Conservation (phyloP, 805 yeast genomes). For the Candida wancherniae region DNA sequence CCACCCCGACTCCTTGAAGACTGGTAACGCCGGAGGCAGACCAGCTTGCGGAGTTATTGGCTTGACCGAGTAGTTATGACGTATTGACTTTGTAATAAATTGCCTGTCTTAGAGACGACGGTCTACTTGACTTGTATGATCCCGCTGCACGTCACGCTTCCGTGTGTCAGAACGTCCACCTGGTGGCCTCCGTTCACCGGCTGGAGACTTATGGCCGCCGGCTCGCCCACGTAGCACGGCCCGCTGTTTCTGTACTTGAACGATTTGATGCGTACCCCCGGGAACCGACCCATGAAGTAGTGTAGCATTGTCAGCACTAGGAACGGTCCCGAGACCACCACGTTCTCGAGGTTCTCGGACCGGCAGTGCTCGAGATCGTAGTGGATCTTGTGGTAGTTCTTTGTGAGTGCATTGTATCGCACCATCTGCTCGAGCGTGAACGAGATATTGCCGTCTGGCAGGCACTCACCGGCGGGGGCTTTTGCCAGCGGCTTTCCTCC, state of each 20-base stretch:
- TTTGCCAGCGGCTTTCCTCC: not conserved
- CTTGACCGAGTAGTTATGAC: conserved; percentile 36
- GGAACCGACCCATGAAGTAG: conserved; percentile 30
- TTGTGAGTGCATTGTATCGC: conserved; percentile 70
- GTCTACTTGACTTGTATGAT: not conserved
- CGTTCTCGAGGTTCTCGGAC: conserved; percentile 55
- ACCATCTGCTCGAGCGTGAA: conserved; percentile 45
- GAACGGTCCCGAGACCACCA: conserved; percentile 80
- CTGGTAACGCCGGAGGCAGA: conserved; percentile 98
- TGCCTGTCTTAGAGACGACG: not conserved
- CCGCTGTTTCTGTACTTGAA: conserved; percentile 46
- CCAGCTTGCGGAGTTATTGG: conserved; percentile 99
- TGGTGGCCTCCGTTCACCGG: not conserved
- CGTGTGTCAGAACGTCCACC: conserved; percentile 3
- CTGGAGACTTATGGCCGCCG: conserved; percentile 6
- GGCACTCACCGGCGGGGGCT: not conserved
- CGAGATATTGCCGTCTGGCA: not conserved
- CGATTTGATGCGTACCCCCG: conserved; percentile 17
- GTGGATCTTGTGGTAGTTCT: conserved; percentile 83
- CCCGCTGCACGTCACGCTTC: conserved; percentile 10
- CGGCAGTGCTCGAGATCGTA: conserved; percentile 55
- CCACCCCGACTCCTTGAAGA: conserved; percentile 82
- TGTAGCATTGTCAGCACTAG: conserved; percentile 56
- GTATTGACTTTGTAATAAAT: not conserved
- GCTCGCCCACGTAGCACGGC: conserved; percentile 46